These are phyloP conservation scores for Haematococcus lacustris DNA, from an alignment of 139 green algal species.

Conservation along the genomic window DNA sequence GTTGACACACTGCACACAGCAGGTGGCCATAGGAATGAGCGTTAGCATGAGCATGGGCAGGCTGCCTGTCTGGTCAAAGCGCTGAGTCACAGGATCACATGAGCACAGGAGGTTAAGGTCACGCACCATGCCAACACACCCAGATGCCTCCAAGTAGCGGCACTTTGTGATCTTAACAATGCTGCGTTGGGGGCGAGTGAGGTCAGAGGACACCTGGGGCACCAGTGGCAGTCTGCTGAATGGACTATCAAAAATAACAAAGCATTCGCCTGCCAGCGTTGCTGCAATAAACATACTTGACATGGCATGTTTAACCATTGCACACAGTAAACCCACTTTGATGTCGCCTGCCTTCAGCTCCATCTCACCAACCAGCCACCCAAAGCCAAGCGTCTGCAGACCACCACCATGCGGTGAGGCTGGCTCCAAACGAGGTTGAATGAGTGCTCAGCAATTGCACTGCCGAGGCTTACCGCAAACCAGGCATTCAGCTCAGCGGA, in stretches of 20 bases:
- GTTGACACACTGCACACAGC: slow-evolving; percentile 26
- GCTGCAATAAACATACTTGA: too few relatives aligned
- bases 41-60: too few relatives aligned
- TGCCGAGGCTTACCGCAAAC: slow-evolving; percentile 26
- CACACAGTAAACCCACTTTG: slow-evolving; percentile 10
- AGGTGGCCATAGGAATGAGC: not conserved
- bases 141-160: slow-evolving; percentile 53
- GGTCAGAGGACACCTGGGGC: slow-evolving; percentile 19
- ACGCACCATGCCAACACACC: slow-evolving; percentile 57
- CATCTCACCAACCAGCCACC: slow-evolving; percentile 50
- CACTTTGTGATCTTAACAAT: slow-evolving; percentile 62
- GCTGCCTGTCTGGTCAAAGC: not conserved
- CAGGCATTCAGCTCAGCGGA: slow-evolving; percentile 52
- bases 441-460: too few relatives aligned
- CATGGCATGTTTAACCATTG: too few relatives aligned
- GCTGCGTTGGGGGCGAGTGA: slow-evolving; percentile 25
- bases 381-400: slow-evolving; percentile 31
- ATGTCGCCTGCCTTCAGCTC: slow-evolving; percentile 43
- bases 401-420: too few relatives aligned
- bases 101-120: not conserved
- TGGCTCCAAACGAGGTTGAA: too few relatives aligned
- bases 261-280: too few relatives aligned
- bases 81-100: slow-evolving; percentile 1
- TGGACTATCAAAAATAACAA: too few relatives aligned
- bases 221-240: too few relatives aligned